Evolutionary conservation across 441 rosid genomes (phyloP).

Genomic region (Gossypium davidsonii): DNA sequence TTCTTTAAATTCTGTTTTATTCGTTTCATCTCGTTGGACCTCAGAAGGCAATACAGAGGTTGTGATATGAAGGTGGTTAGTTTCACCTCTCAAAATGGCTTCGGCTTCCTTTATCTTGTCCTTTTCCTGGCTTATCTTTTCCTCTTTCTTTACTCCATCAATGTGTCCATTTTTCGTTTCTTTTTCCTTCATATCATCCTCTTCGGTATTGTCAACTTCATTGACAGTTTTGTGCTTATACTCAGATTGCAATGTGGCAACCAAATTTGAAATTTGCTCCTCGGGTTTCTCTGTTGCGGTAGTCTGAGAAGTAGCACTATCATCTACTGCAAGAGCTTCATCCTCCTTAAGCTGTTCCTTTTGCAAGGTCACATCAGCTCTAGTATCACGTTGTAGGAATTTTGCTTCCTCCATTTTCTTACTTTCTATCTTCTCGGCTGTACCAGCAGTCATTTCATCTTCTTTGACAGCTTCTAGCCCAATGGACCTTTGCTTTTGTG

Average conservation of each 20-base stretch:
- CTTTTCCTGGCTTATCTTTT: not conserved
- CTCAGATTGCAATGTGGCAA: not conserved
- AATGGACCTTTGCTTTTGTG: conserved; percentile 5
- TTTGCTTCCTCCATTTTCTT: conserved; percentile 14
- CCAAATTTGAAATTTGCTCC: not conserved
- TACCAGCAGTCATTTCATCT: conserved; percentile 19
- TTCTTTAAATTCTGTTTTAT: conserved; percentile 12
- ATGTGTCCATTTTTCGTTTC: conserved; percentile 4
- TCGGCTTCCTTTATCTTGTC: not conserved
- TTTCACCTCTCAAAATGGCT: conserved; percentile 20
- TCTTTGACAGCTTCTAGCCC: conserved; percentile 19
- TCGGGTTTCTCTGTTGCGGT: conserved; percentile 7
- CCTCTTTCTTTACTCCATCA: not conserved
- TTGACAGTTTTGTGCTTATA: not conserved
- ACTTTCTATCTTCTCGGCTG: not conserved
- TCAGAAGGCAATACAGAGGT: conserved; percentile 19
- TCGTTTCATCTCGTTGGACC: conserved; percentile 17
- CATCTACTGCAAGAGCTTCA: conserved; percentile 12
- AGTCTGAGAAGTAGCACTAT: conserved; percentile 7
- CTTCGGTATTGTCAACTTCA: not conserved
- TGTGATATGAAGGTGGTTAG: conserved; percentile 10
- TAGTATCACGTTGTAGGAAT: conserved; percentile 18
- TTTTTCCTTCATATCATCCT: not conserved
- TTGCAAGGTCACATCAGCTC: conserved; percentile 18
- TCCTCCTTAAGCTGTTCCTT: conserved; percentile 19